A percentile compares a stretch with the other conserved stretches of the same genome.
phyloP scores from a whole-genome alignment of 2,329 filamentous ascomycete genomes.

The Colletotrichum lini region DNA sequence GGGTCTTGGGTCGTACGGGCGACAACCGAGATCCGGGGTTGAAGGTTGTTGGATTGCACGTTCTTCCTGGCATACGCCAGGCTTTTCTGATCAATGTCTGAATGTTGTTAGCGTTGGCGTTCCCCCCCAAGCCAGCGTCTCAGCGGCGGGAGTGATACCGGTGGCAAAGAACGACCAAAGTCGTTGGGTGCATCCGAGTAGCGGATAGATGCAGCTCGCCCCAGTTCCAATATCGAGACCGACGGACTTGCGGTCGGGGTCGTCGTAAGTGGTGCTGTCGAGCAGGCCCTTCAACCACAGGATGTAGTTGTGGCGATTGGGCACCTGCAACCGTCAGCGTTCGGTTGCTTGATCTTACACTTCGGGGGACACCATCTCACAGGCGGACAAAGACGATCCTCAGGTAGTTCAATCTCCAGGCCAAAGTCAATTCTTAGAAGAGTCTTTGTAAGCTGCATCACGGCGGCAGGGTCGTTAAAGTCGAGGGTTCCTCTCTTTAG shows the following conservation, averaged over 20 bases:
- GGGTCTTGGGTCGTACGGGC: slow-evolving; percentile 64
- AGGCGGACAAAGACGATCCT: slow-evolving; percentile 88
- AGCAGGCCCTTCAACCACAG: slow-evolving; percentile 88
- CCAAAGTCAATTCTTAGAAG: slow-evolving; percentile 83
- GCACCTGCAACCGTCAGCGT: slow-evolving; percentile 58
- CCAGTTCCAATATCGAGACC: slow-evolving; percentile 93
- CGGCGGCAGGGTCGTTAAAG: slow-evolving; percentile 83
- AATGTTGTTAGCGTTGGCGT: not conserved
- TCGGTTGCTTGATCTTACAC: too few species aligned
- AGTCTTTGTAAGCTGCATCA: slow-evolving; percentile 86
- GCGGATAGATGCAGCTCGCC: slow-evolving; percentile 90
- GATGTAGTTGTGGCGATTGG: slow-evolving; percentile 87
- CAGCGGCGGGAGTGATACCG: slow-evolving; percentile 47
- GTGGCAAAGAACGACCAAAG: slow-evolving; percentile 83
- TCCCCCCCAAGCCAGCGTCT: too few species aligned
- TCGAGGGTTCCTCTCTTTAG: slow-evolving; percentile 72
- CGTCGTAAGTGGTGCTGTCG: slow-evolving; percentile 75
- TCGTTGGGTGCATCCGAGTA: slow-evolving; percentile 80
- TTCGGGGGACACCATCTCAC: slow-evolving; percentile 60
- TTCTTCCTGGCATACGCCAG: slow-evolving; percentile 78
- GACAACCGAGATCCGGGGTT: slow-evolving; percentile 75
- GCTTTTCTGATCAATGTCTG: slow-evolving; percentile 82
- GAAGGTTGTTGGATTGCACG: slow-evolving; percentile 74
- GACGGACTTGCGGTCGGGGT: slow-evolving; percentile 64
- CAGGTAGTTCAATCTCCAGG: slow-evolving; percentile 78